Percentiles rank a stretch among this genome's conserved stretches.
Conservation (phyloP, 2,329 filamentous ascomycete genomes). For the Cryphonectria japonica region DNA sequence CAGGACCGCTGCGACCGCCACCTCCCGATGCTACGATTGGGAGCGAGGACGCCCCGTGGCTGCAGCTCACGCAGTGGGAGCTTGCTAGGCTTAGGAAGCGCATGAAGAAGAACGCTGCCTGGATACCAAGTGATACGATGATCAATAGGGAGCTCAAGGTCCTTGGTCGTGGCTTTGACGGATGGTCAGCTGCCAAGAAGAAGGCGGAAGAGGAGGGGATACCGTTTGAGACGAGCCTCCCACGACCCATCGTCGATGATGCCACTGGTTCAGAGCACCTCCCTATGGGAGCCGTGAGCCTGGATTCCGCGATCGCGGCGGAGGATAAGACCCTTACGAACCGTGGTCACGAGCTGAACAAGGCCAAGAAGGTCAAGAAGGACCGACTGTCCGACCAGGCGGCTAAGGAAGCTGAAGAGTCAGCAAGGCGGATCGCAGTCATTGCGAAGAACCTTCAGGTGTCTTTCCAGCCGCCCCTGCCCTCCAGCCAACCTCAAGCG, state of each 20-base stretch:
- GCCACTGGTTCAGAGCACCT: conserved; percentile 57
- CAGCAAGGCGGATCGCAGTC: conserved; percentile 39
- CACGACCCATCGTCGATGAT: conserved; percentile 49
- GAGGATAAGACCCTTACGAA: conserved; percentile 70
- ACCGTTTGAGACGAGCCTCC: conserved; percentile 56
- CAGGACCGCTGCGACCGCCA: conserved; percentile 56
- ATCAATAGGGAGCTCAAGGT: conserved; percentile 76
- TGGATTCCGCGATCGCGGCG: conserved; percentile 55
- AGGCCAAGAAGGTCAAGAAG: conserved; percentile 74
- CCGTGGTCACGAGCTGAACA: conserved; percentile 77
- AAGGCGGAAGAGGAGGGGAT: conserved; percentile 68
- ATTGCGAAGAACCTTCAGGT: conserved; percentile 36
- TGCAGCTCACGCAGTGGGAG: conserved; percentile 67
- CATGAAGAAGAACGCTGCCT: conserved; percentile 91
- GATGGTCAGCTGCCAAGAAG: conserved; percentile 64
- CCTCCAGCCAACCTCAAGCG: conserved; percentile 27
- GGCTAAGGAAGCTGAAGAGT: conserved; percentile 60
- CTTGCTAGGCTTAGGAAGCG: conserved; percentile 74
- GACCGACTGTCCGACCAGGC: conserved; percentile 66
- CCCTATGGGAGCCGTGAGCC: conserved; percentile 63
- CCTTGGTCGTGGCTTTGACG: conserved; percentile 68
- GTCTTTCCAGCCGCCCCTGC: conserved; percentile 31
- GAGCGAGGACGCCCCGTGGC: conserved; percentile 65
- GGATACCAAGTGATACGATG: conserved; percentile 86
- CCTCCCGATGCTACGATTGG: conserved; percentile 63